Conservation (phyloP, 805 yeast genomes). For the Yarrowia sp. region DNA sequence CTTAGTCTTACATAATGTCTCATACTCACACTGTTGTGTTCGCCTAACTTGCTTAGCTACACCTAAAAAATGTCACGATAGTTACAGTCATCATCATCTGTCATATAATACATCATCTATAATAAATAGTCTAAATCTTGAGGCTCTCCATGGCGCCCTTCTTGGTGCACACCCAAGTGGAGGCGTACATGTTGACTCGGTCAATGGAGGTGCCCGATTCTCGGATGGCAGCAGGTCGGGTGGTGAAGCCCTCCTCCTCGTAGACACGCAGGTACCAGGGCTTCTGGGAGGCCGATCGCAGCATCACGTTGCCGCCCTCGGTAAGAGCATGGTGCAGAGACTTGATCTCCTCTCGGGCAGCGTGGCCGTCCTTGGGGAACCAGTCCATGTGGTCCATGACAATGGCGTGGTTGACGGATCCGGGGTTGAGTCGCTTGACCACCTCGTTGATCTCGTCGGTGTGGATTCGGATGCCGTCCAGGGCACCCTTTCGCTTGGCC, state of each 20-base stretch:
- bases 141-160: constrained; percentile 39
- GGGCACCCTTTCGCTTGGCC: constrained; percentile 57
- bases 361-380: constrained; percentile 69
- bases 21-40: too few relatives aligned
- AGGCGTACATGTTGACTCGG: constrained; percentile 85
- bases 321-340: constrained; percentile 69
- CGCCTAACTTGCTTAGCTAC: too few relatives aligned
- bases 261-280: constrained; percentile 83
- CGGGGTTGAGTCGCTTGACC: constrained; percentile 65
- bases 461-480: constrained; percentile 76
- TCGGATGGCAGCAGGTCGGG: constrained; percentile 75
- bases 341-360: constrained; percentile 66
- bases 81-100: background rate
- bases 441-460: constrained; percentile 82
- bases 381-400: constrained; percentile 95
- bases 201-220: constrained; percentile 70
- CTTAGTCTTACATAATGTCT: too few relatives aligned
- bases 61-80: background rate
- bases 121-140: constrained; percentile 38
- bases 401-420: constrained; percentile 74
- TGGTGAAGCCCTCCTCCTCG: constrained; percentile 69
- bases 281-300: constrained; percentile 72
- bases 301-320: constrained; percentile 73
- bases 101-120: constrained; percentile 33
- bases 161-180: constrained; percentile 85